A percentile compares a stretch with the other conserved stretches of the same genome.
Conservation (phyloP, 208 protist species). For the Wallacemonas rigidus region DNA sequence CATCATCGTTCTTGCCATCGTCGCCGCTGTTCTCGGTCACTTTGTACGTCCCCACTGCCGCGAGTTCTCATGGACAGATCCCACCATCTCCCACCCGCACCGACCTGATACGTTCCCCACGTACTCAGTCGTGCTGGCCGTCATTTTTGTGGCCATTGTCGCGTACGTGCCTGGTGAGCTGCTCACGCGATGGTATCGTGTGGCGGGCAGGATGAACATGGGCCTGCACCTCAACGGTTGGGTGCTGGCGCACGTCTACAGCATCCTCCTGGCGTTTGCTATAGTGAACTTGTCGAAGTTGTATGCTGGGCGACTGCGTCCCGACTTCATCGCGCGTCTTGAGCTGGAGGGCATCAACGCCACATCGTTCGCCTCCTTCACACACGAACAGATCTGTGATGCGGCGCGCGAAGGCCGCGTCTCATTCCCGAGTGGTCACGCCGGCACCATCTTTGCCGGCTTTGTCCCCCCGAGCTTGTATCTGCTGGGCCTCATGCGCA, state of each 20-base stretch:
- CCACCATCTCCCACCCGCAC: conserved; percentile 43
- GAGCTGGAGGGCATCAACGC: conserved; percentile 31
- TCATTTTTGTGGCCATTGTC: conserved; percentile 29
- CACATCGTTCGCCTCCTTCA: conserved; percentile 24
- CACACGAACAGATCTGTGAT: conserved; percentile 35
- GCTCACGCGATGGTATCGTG: conserved; percentile 20
- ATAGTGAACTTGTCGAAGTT: conserved; percentile 64
- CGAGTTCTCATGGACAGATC: conserved; percentile 50
- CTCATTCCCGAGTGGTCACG: conserved; percentile 92
- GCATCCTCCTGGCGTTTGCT: conserved; percentile 47
- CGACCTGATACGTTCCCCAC: conserved; percentile 39
- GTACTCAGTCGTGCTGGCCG: conserved; percentile 34
- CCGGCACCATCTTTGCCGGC: conserved; percentile 74
- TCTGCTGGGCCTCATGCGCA: conserved; percentile 53
- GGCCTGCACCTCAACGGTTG: conserved; percentile 32
- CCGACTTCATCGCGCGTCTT: conserved; percentile 80
- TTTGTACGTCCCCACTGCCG: conserved; percentile 39
- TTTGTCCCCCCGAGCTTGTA: conserved; percentile 73
- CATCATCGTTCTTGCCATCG: conserved; percentile 29
- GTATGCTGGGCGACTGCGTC: conserved; percentile 85
- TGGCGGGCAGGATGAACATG: conserved; percentile 18
- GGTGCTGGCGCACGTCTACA: conserved; percentile 40
- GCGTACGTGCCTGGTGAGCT: conserved; percentile 34
- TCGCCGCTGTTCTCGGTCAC: conserved; percentile 20
- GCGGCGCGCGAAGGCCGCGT: conserved; percentile 67